These are phyloP conservation scores for Arachnomyces sp. DNA, from an alignment of 2,329 filamentous ascomycete species.

Conservation along the genomic window DNA sequence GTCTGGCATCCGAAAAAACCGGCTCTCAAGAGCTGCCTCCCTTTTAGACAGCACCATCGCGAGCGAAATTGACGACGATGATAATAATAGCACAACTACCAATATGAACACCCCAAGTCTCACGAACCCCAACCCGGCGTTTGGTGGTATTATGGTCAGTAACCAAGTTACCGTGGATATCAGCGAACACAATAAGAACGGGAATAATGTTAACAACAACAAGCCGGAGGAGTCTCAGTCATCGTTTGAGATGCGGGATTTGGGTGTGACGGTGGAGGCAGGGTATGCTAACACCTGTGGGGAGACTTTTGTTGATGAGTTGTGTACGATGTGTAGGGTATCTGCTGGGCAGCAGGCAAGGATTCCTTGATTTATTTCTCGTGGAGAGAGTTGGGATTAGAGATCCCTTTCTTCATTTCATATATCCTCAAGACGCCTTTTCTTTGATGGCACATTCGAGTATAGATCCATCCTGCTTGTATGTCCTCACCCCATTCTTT, in stretches of 20 bases:
- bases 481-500: too few species aligned
- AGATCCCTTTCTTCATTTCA: too few species aligned
- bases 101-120: not conserved
- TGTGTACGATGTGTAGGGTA: slow-evolving; percentile 10
- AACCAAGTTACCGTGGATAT: slow-evolving; percentile 55
- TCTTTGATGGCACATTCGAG: too few species aligned
- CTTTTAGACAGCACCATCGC: not conserved
- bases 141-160: slow-evolving; percentile 56
- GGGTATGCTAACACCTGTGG: slow-evolving; percentile 5
- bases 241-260: slow-evolving; percentile 10
- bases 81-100: not conserved
- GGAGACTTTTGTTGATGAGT: slow-evolving; percentile 13
- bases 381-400: too few species aligned
- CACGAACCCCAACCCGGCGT: slow-evolving; percentile 11
- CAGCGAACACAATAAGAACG: slow-evolving; percentile 18
- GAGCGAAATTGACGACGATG: not conserved
- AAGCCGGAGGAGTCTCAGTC: too few species aligned
- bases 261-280: slow-evolving; percentile 9
- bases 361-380: too few species aligned
- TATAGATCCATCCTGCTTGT: too few species aligned
- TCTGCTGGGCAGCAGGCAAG: too few species aligned
- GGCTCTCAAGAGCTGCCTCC: slow-evolving; percentile 6
- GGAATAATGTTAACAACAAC: not conserved
- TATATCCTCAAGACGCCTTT: too few species aligned
- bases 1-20: slow-evolving; percentile 12